phyloP scores from a whole-genome alignment of 371 early-diverging fungal species.

The Mortierella polycephala region DNA sequence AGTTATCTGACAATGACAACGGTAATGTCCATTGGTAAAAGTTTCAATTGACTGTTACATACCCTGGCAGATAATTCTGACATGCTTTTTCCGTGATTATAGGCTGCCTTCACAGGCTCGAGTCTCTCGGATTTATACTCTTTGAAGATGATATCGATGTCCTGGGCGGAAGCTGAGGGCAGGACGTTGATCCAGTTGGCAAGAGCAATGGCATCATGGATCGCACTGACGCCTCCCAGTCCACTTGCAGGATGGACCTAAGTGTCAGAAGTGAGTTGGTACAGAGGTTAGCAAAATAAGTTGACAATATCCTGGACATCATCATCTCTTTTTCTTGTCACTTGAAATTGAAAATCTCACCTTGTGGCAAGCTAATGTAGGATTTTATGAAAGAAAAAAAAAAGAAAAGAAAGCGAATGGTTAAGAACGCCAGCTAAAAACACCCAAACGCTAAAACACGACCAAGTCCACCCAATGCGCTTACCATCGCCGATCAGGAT shows the following conservation, averaged over 20 bases:
- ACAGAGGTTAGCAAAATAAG: background rate
- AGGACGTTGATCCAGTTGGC: conserved; percentile 34
- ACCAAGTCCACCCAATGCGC: background rate
- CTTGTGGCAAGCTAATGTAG: conserved; percentile 7
- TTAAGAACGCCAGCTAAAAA: background rate
- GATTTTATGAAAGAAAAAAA: too few species aligned
- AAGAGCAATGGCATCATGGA: conserved; percentile 31
- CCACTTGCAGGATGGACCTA: conserved; percentile 29
- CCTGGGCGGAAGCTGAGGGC: conserved; percentile 6
- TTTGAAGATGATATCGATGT: conserved; percentile 17
- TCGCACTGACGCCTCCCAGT: conserved; percentile 11
- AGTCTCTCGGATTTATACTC: conserved; percentile 26
- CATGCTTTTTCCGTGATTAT: conserved; percentile 1
- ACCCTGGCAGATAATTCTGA: conserved; percentile 10
- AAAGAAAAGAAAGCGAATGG: background rate
- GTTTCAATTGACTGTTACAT: background rate
- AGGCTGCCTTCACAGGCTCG: conserved; percentile 8
- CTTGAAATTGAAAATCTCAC: background rate
- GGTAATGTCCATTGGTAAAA: background rate
- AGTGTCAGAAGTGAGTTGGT: background rate
- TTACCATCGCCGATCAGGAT: conserved; percentile 25
- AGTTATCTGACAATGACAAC: background rate
- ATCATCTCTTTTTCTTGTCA: background rate
- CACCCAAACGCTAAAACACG: too few species aligned
- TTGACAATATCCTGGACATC: background rate